Percentiles rank a stretch among this genome's conserved stretches.
Conservation (phyloP, 2,329 filamentous ascomycete genomes). For the Aspergillus amoenus region DNA sequence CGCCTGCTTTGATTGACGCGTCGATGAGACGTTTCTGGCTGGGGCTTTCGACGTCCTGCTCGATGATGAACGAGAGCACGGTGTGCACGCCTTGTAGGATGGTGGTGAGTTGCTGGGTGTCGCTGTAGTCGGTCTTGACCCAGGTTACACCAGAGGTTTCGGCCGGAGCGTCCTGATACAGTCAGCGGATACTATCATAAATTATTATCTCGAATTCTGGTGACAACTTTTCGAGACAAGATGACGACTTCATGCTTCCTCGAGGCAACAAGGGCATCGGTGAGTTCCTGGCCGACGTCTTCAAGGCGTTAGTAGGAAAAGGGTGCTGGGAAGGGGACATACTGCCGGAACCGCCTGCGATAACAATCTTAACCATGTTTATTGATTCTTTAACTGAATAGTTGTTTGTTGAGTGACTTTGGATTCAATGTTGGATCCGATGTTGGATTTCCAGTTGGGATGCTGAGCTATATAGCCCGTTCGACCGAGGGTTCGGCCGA, state of each 20-base stretch:
- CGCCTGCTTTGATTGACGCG: constrained; percentile 6
- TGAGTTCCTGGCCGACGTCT: constrained; percentile 11
- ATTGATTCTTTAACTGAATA: too few species aligned
- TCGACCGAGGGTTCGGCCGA: background rate
- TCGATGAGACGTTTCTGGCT: constrained; percentile 7
- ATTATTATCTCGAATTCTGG: too few species aligned
- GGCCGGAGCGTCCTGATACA: background rate
- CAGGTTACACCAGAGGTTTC: background rate
- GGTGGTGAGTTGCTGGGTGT: background rate
- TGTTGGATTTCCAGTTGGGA: background rate
- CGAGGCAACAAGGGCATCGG: constrained; percentile 5
- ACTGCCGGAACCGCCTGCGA: constrained; percentile 7
- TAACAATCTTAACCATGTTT: constrained; percentile 9
- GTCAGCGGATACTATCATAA: background rate
- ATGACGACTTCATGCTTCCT: constrained; percentile 7
- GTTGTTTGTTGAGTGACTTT: too few species aligned
- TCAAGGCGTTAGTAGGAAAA: background rate
- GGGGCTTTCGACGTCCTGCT: background rate
- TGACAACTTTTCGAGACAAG: constrained; percentile 1
- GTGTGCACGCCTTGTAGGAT: constrained; percentile 6
- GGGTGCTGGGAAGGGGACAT: background rate
- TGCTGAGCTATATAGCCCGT: background rate
- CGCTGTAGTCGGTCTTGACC: constrained; percentile 3
- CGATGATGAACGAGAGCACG: constrained; percentile 6
- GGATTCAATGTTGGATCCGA: background rate